Conservation (phyloP, 2,329 filamentous ascomycete genomes). For the Aspergillus luchuensis region DNA sequence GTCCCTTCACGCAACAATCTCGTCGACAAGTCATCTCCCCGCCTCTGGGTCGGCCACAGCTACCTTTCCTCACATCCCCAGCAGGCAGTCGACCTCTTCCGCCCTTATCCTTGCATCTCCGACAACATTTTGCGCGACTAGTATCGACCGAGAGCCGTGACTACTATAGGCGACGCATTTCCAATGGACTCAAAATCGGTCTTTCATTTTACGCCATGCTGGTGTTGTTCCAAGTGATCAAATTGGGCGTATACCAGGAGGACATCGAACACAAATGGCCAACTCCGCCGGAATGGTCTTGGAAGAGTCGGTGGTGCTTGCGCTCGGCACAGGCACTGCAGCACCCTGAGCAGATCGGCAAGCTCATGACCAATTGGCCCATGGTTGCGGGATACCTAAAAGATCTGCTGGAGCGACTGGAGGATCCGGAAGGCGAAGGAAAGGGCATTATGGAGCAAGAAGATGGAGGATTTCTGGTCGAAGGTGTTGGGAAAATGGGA, state of each 20-base stretch:
- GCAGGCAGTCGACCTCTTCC: slow-evolving; percentile 49
- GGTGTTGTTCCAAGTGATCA: slow-evolving; percentile 61
- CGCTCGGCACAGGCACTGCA: slow-evolving; percentile 65
- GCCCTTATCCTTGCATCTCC: slow-evolving; percentile 56
- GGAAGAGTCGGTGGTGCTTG: slow-evolving; percentile 67
- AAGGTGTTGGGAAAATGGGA: slow-evolving; percentile 58
- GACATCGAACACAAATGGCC: slow-evolving; percentile 73
- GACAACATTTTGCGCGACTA: slow-evolving; percentile 64
- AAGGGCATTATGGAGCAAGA: slow-evolving; percentile 61
- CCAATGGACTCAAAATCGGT: slow-evolving; percentile 69
- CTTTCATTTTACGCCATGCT: slow-evolving; percentile 71
- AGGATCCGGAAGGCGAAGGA: slow-evolving; percentile 70
- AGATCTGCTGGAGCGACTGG: slow-evolving; percentile 65
- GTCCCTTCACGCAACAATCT: slow-evolving; percentile 60
- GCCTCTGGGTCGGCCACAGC: slow-evolving; percentile 59
- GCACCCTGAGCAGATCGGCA: slow-evolving; percentile 57
- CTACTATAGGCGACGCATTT: slow-evolving; percentile 52
- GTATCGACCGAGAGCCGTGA: slow-evolving; percentile 72
- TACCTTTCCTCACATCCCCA: slow-evolving; percentile 65
- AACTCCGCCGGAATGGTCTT: slow-evolving; percentile 80
- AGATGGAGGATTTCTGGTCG: slow-evolving; percentile 55
- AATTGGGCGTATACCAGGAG: slow-evolving; percentile 71
- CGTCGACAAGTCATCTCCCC: slow-evolving; percentile 55
- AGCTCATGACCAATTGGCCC: slow-evolving; percentile 67
- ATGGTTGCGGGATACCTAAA: slow-evolving; percentile 63